phyloP scores from a whole-genome alignment of 2,329 filamentous ascomycete genomes.

The Hortaea sp. region DNA sequence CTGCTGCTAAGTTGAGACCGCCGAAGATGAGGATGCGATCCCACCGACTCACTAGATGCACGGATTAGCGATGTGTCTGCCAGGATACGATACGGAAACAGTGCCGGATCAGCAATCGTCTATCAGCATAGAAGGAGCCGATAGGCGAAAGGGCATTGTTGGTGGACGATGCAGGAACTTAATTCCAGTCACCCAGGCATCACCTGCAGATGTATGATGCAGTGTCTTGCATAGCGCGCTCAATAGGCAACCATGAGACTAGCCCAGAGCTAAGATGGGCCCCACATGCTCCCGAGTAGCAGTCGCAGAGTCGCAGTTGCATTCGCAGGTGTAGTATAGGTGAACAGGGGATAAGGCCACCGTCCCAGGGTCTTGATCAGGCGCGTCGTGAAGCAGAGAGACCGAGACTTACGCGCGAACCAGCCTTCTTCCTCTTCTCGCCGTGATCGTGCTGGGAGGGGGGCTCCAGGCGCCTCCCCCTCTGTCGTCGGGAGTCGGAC shows the following conservation, averaged over 20 bases:
- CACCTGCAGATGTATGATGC: not conserved
- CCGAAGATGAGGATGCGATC: conserved; percentile 88
- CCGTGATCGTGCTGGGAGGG: conserved; percentile 70
- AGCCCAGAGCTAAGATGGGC: too few relatives aligned
- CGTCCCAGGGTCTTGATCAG: too few relatives aligned
- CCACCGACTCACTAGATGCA: conserved; percentile 78
- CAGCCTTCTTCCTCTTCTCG: conserved; percentile 92
- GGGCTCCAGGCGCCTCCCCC: conserved; percentile 62
- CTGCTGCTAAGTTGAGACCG: conserved; percentile 78
- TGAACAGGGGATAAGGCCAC: too few relatives aligned
- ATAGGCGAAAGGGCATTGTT: not conserved
- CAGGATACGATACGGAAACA: not conserved
- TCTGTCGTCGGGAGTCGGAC: conserved; percentile 83
- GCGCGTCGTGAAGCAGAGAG: too few relatives aligned
- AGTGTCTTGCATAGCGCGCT: conserved; percentile 16
- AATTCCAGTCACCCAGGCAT: not conserved
- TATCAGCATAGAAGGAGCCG: not conserved
- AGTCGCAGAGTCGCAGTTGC: too few relatives aligned
- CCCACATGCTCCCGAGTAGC: too few relatives aligned
- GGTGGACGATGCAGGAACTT: not conserved
- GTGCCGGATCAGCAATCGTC: not conserved
- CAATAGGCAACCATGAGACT: too few relatives aligned
- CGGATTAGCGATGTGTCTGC: conserved; percentile 14
- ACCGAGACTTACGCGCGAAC: conserved; percentile 73
- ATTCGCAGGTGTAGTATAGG: too few relatives aligned